Conservation (phyloP, 176 grass and related monocot species). For the Oryza officinalis region DNA sequence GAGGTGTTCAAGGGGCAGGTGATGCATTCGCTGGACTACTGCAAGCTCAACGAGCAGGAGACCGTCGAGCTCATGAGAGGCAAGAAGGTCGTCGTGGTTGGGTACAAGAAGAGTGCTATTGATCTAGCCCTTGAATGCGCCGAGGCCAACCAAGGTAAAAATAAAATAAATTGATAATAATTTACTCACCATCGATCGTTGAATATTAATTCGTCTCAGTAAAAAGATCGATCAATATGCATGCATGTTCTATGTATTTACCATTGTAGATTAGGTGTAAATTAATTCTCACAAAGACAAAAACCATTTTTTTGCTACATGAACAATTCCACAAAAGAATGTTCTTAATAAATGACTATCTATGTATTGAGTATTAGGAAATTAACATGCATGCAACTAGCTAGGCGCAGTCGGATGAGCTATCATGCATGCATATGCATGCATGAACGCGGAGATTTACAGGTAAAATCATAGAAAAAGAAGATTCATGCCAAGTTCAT, state of each 20-base stretch:
- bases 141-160: conserved; percentile 81
- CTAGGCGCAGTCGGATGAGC: neutral
- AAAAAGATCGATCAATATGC: neutral
- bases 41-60: conserved; percentile 77
- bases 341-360: neutral
- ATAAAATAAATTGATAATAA: neutral
- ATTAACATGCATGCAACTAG: neutral
- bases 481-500: conserved; percentile 36
- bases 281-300: neutral
- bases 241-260: neutral
- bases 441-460: neutral
- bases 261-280: neutral
- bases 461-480: conserved; percentile 26
- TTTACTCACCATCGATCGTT: neutral
- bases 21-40: conserved; percentile 90
- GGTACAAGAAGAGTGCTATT: conserved; percentile 98
- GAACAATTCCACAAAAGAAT: neutral
- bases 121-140: conserved; percentile 90
- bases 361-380: neutral
- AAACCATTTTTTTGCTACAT: neutral
- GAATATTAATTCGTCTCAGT: neutral
- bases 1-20: conserved; percentile 78
- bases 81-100: conserved; percentile 88
- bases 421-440: neutral
- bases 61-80: conserved; percentile 70